phyloP scores from a whole-genome alignment of 331 rosid genomes.

The Cydonia oblonga region DNA sequence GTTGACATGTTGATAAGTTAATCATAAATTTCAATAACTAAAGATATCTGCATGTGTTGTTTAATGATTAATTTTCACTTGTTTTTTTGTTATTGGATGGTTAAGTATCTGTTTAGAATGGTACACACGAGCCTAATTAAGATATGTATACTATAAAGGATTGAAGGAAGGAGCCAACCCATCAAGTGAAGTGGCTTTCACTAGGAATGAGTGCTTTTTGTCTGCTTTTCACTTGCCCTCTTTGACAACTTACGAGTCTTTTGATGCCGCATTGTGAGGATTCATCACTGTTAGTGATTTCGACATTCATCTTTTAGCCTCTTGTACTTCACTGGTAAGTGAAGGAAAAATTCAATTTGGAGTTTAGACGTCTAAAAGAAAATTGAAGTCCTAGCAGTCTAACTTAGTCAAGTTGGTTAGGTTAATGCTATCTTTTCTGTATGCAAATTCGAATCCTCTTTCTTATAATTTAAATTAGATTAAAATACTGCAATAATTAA shows the following conservation, averaged over 20 bases:
- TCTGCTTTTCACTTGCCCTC: slow-evolving; percentile 16
- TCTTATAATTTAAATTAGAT: too few relatives aligned
- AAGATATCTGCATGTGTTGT: too few relatives aligned
- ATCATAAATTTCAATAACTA: too few relatives aligned
- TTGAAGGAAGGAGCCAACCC: slow-evolving; percentile 3
- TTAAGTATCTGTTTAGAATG: slow-evolving; percentile 19
- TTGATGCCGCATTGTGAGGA: neutral
- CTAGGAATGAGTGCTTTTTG: slow-evolving; percentile 30
- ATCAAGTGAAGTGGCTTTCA: slow-evolving; percentile 17
- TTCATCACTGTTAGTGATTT: too few relatives aligned
- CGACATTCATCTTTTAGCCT: neutral
- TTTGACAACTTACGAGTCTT: slow-evolving; percentile 12
- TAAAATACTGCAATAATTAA: too few relatives aligned
- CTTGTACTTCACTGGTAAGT: neutral
- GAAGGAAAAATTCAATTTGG: neutral
- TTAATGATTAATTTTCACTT: neutral
- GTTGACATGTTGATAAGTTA: neutral
- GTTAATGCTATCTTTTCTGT: accelerated
- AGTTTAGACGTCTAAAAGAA: neutral
- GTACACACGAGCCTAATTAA: neutral
- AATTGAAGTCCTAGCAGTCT: neutral
- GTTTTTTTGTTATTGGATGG: slow-evolving; percentile 7
- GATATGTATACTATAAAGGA: neutral
- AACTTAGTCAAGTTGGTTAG: too few relatives aligned
- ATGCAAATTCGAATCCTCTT: accelerated